phyloP scores from a whole-genome alignment of 1,139 yeast species.

The Blastobotrys indianensis region DNA sequence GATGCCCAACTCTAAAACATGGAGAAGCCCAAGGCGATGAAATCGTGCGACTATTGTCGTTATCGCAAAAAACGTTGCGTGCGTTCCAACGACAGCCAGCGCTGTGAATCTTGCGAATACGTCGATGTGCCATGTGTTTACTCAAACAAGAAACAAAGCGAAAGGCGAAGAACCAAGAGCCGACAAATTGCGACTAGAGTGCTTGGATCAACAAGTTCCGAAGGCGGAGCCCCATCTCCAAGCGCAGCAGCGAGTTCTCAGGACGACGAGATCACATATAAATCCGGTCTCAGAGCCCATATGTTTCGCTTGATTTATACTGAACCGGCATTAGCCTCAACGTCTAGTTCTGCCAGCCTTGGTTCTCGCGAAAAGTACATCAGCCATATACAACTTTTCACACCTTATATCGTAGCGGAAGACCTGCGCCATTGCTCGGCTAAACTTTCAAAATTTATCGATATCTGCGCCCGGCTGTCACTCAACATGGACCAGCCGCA shows the following conservation, averaged over 20 bases:
- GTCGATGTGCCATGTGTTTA: constrained; percentile 6
- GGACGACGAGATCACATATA: too few species aligned
- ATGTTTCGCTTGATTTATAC: too few species aligned
- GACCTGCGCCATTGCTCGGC: constrained; percentile 2
- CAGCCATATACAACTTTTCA: constrained; percentile 3
- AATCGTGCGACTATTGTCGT: constrained; percentile 9
- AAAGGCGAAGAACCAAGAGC: background rate
- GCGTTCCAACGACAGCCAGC: background rate
- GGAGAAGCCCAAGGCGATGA: constrained; percentile 3
- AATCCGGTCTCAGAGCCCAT: too few species aligned
- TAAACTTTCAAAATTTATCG: constrained; percentile 2
- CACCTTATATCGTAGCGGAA: constrained; percentile 2
- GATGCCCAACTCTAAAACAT: too few species aligned
- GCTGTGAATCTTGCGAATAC: constrained; percentile 6
- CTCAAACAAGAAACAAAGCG: constrained; percentile 5
- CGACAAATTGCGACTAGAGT: constrained; percentile 5
- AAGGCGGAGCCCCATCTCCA: too few species aligned
- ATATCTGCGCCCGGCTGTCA: constrained; percentile 5
- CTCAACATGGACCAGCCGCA: constrained; percentile 3
- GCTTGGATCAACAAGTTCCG: background rate
- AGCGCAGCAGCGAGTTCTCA: too few species aligned
- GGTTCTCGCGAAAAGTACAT: background rate
- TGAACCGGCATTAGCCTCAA: too few species aligned
- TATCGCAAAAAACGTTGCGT: constrained; percentile 8
- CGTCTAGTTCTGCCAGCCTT: too few species aligned